Conservation (phyloP, 768 basidiomycete species). For the Lepiota brunneoincarnata region DNA sequence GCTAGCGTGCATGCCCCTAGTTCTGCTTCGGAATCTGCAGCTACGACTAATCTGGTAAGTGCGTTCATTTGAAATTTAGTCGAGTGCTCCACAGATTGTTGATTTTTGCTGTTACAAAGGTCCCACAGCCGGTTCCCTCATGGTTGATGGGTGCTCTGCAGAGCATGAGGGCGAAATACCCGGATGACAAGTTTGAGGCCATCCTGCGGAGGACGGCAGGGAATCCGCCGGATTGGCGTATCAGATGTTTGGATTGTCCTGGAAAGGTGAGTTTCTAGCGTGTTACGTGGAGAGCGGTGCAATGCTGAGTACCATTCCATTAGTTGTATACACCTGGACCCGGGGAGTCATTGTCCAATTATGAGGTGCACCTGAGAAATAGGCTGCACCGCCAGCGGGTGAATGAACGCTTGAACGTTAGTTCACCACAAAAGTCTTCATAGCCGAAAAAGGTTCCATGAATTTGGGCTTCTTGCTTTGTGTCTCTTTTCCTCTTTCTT, state of each 20-base stretch:
- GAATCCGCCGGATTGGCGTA: slow-evolving; percentile 78
- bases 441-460: slow-evolving; percentile 5
- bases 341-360: slow-evolving; percentile 82
- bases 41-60: slow-evolving; percentile 12
- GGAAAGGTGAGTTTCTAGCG: slow-evolving; percentile 64
- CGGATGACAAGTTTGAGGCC: slow-evolving; percentile 81
- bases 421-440: slow-evolving; percentile 11
- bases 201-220: slow-evolving; percentile 58
- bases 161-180: slow-evolving; percentile 67
- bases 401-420: slow-evolving; percentile 45
- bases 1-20: slow-evolving; percentile 13
- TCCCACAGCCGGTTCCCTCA: slow-evolving; percentile 46
- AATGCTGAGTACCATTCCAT: no score
- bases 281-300: neutral
- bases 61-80: neutral
- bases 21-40: slow-evolving; percentile 19
- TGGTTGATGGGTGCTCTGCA: slow-evolving; percentile 75
- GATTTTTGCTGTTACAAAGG: neutral
- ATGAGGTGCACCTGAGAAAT: slow-evolving; percentile 90
- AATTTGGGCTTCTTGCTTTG: slow-evolving; percentile 9
- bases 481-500: slow-evolving; percentile 3
- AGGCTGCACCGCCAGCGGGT: slow-evolving; percentile 77
- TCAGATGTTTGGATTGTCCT: slow-evolving; percentile 90
- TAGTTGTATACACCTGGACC: slow-evolving; percentile 92
- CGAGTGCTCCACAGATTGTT: neutral